Percentiles rank a stretch among this genome's conserved stretches.
Conservation (phyloP, 176 grass and related monocot genomes). For the Ananas comosus region DNA sequence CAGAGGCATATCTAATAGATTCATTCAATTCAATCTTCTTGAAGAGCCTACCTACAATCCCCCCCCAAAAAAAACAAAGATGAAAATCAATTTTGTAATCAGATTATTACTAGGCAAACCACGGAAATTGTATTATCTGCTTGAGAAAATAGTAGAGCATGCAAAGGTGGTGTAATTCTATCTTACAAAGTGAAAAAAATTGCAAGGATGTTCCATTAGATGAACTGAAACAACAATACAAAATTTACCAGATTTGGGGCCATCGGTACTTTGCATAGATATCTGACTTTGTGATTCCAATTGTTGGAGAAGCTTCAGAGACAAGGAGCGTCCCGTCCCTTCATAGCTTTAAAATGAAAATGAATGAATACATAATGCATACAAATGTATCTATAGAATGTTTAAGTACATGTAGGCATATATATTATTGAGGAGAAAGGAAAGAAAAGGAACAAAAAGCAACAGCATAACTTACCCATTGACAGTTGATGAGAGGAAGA, state of each 20-base stretch:
- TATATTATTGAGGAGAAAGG: background rate
- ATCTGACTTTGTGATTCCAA: conserved; percentile 71
- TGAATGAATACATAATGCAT: background rate
- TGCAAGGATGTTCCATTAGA: background rate
- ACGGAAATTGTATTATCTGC: background rate
- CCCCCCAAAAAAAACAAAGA: conserved; percentile 17
- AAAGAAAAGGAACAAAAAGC: background rate
- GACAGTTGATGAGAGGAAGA: conserved; percentile 87
- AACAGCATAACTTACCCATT: conserved; percentile 62
- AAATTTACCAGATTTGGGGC: conserved; percentile 59
- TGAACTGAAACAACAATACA: conserved; percentile 4
- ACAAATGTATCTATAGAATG: background rate
- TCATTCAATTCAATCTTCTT: conserved; percentile 94
- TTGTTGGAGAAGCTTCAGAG: conserved; percentile 91
- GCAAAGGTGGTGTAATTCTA: background rate
- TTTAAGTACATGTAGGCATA: background rate
- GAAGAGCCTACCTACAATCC: conserved; percentile 67
- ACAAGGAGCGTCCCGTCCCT: conserved; percentile 92
- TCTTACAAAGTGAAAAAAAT: background rate
- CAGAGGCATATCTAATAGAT: conserved; percentile 91
- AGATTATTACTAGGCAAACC: too few relatives aligned
- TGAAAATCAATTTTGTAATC: too few relatives aligned
- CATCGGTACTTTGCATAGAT: conserved; percentile 26
- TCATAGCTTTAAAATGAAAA: conserved; percentile 54
- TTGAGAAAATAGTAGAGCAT: background rate